Percentiles rank a stretch among this genome's conserved stretches.
Conservation (phyloP, 1,139 yeast genomes). For the Hanseniaspora sp. region DNA sequence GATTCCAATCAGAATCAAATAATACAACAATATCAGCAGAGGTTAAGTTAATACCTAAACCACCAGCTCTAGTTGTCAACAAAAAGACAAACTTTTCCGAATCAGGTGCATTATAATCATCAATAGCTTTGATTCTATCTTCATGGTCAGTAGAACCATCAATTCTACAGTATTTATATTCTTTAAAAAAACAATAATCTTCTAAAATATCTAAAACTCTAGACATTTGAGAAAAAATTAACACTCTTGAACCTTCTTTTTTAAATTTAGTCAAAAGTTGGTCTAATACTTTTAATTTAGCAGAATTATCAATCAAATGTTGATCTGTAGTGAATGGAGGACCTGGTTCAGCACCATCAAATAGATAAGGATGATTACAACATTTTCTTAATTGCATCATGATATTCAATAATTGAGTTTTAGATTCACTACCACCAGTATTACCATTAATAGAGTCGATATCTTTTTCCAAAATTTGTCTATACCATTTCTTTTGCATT, state of each 20-base stretch:
- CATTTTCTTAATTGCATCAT: conserved; percentile 79
- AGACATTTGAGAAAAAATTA: conserved; percentile 74
- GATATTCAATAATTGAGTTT: conserved; percentile 61
- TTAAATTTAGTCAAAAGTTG: conserved; percentile 51
- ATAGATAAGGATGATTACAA: conserved; percentile 72
- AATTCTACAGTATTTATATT: conserved; percentile 59
- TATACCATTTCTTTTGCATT: conserved; percentile 70
- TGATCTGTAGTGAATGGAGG: conserved; percentile 80
- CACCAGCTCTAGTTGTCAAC: conserved; percentile 76
- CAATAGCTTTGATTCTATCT: conserved; percentile 65
- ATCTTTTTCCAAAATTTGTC: conserved; percentile 63
- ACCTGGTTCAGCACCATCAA: conserved; percentile 82
- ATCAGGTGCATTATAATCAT: conserved; percentile 61
- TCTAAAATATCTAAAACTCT: conserved; percentile 68
- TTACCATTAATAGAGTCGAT: conserved; percentile 78
- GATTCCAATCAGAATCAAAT: conserved; percentile 78
- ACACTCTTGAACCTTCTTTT: conserved; percentile 61
- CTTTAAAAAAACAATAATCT: conserved; percentile 63
- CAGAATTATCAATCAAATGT: conserved; percentile 61
- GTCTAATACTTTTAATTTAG: conserved; percentile 62
- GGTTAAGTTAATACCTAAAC: conserved; percentile 71
- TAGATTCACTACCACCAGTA: conserved; percentile 61
- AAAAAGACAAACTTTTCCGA: conserved; percentile 60
- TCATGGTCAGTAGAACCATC: conserved; percentile 75
- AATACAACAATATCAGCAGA: conserved; percentile 64